Evolutionary conservation across 768 basidiomycete species (phyloP), one percentile per base, ranked within the genome.

Genomic region (Coprinellus micaceus): DNA sequence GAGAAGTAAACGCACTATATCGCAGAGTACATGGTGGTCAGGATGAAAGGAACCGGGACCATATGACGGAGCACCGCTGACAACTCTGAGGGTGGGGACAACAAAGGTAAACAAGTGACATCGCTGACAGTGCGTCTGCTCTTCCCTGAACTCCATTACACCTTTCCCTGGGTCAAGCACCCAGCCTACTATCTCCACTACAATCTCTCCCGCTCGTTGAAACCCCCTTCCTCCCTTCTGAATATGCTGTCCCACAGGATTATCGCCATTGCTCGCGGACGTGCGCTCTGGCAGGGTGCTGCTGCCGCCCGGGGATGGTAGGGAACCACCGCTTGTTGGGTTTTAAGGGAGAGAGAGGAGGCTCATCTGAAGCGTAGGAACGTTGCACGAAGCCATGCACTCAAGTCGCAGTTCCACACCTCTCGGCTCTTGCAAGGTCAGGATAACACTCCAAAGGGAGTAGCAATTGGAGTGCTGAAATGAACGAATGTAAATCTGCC

Each of bases 371-470:
- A n/a, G 53, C 19, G 33, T 11, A 84, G 82, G 82, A 72, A 77
- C 58, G 66, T 72, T 58, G 73, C 80, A 51, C 73, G 74, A 57
- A 62, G 72, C 48, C 74, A 81, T 67, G 66, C 80, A 17, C 77
- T 72, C 63, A 75, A 76, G 47, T 81, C 86, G 36, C 76, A 83
- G 55, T 89, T 91, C 67, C 89, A 91, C 63, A 81, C 85, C 2
- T 83, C 87, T 54, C 78, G 76, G 63, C 79, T 89, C 54, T 66
- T 91, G 62, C 78, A 86, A 74, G 89, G 89, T 89, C n/a, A 56
- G 53, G 78, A 70, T n/a, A 3, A 58, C 21, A 28, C 52, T 45
- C 21, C 12, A 9, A 52, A 5, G 13, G 15, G n/a, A 17, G 28
- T 41, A 19, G 17, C 9, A 47, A 43, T 7, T 24, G 11, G 41